A percentile compares a stretch with the other conserved stretches of the same genome.
phyloP scores from a whole-genome alignment of 306 rosid species.

The Rubus parviflorus region DNA sequence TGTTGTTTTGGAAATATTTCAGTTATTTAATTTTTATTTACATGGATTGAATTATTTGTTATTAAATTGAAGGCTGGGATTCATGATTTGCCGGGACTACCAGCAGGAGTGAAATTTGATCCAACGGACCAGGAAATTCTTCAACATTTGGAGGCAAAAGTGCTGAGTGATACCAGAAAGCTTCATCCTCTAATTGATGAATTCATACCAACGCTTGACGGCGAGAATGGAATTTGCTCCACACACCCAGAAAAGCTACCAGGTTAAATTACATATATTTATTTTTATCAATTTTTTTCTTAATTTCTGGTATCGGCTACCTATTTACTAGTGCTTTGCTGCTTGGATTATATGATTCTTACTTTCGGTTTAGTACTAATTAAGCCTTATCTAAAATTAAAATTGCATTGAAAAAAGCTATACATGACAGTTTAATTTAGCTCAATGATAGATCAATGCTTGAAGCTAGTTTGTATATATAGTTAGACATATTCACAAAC shows the following conservation, averaged over 20 bases:
- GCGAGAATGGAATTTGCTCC: slow-evolving; percentile 88
- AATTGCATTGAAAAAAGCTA: background rate
- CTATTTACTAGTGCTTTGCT: background rate
- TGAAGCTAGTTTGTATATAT: background rate
- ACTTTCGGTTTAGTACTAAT: background rate
- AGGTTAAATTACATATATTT: slow-evolving; percentile 37
- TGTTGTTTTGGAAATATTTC: background rate
- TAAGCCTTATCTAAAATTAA: background rate
- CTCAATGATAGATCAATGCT: background rate
- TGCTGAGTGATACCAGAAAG: slow-evolving; percentile 48
- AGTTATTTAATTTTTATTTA: background rate
- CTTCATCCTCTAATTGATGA: slow-evolving; percentile 86
- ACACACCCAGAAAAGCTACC: slow-evolving; percentile 96
- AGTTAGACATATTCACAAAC: background rate
- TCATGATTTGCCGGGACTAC: slow-evolving; percentile 72
- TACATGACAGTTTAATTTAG: background rate
- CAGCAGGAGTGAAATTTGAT: slow-evolving; percentile 90
- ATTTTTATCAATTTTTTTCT: background rate
- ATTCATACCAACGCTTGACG: slow-evolving; percentile 83
- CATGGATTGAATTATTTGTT: background rate
- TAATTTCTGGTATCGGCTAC: too few species aligned
- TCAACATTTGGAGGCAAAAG: slow-evolving; percentile 84
- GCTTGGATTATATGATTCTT: background rate
- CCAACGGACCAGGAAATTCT: slow-evolving; percentile 84
- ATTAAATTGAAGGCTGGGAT: slow-evolving; percentile 42